Conservation (phyloP, 2,329 filamentous ascomycete species). For the Sclerotinia sclerotiorum region DNA sequence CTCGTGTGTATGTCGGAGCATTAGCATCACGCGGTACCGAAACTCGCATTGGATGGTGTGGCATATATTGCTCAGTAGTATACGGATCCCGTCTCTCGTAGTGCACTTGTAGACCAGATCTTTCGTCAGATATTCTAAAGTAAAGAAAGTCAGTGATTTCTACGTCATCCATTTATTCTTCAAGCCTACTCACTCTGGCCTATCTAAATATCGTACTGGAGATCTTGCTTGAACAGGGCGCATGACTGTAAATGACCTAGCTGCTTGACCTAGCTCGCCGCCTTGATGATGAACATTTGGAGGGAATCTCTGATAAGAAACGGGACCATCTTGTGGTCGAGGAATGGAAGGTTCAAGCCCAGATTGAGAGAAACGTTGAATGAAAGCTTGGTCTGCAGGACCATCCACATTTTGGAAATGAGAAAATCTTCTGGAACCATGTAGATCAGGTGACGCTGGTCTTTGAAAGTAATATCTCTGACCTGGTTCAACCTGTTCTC, state of each 20-base stretch:
- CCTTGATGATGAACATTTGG: conserved; percentile 27
- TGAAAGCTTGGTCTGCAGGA: conserved; percentile 34
- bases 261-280: conserved; percentile 25
- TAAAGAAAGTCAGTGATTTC: conserved; percentile 28
- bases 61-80: conserved; percentile 6
- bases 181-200: conserved; percentile 34
- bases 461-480: conserved; percentile 26
- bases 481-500: conserved; percentile 26
- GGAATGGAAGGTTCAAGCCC: conserved; percentile 31
- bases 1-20: conserved; percentile 24
- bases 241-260: conserved; percentile 29
- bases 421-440: conserved; percentile 31
- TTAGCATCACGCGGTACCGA: conserved; percentile 15
- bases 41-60: conserved; percentile 17
- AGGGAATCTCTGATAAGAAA: conserved; percentile 31
- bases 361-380: conserved; percentile 39
- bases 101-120: conserved; percentile 21
- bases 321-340: conserved; percentile 31
- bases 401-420: conserved; percentile 32
- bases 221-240: conserved; percentile 32
- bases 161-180: not conserved
- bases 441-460: conserved; percentile 29
- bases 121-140: conserved; percentile 26
- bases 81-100: conserved; percentile 25
- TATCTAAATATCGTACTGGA: conserved; percentile 34